Evolutionary conservation across 306 rosid species (phyloP).

Genomic region (Trifolium fragiferum): DNA sequence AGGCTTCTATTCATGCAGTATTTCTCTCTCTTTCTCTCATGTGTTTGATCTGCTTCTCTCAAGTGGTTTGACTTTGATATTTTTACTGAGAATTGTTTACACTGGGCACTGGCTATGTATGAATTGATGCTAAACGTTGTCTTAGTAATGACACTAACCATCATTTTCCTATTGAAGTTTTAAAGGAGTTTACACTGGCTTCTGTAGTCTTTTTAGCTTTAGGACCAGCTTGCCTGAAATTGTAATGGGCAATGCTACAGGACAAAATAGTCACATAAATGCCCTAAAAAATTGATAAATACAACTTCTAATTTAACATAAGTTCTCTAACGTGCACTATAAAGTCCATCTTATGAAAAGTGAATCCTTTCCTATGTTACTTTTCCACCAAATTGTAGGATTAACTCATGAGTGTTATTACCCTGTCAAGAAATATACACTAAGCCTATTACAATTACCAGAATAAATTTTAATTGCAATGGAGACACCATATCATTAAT

Average conservation of each 20-base stretch:
- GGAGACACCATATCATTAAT: constrained; percentile 18
- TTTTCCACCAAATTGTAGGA: background rate
- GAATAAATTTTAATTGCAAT: constrained; percentile 25
- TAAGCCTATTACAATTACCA: background rate
- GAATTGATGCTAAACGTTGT: background rate
- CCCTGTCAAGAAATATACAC: background rate
- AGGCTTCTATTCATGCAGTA: constrained; percentile 18
- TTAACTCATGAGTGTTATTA: background rate
- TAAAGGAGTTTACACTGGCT: background rate
- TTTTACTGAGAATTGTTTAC: background rate
- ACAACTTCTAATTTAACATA: background rate
- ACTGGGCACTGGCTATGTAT: background rate
- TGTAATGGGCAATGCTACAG: background rate
- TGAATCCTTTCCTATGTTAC: background rate
- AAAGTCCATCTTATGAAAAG: constrained; percentile 2
- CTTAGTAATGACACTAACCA: constrained; percentile 5
- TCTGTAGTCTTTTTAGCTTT: background rate
- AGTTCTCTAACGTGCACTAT: background rate
- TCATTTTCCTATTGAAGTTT: constrained; percentile 5
- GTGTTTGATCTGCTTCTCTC: constrained; percentile 35
- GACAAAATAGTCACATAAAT: background rate
- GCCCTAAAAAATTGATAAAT: background rate
- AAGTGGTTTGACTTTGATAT: constrained; percentile 7
- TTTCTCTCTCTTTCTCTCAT: background rate
- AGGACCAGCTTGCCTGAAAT: constrained; percentile 3